Percentiles rank a stretch among this genome's conserved stretches.
Evolutionary conservation across 2,329 filamentous ascomycete genomes (phyloP).

Genomic region (Aspergillus sp.): DNA sequence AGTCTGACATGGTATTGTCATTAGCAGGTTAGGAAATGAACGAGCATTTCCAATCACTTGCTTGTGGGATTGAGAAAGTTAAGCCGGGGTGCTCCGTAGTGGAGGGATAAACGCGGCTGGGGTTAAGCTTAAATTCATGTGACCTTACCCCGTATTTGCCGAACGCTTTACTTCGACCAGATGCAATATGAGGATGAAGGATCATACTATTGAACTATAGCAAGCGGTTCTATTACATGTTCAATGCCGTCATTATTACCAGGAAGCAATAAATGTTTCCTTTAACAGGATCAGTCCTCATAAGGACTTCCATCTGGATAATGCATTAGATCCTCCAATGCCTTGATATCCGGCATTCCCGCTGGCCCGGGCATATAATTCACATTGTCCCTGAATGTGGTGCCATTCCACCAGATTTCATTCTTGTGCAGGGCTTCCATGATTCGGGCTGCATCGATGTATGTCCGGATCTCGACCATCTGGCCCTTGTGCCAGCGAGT

Average conservation of each 20-base stretch:
- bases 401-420: slow-evolving; percentile 29
- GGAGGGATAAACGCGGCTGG: neutral
- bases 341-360: slow-evolving; percentile 25
- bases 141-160: neutral
- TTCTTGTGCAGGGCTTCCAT: slow-evolving; percentile 25
- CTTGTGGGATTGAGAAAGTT: neutral
- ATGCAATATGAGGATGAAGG: too few relatives aligned
- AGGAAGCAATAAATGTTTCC: too few relatives aligned
- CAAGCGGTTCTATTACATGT: too few relatives aligned
- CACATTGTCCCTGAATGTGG: slow-evolving; percentile 20
- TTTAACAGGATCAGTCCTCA: slow-evolving; percentile 5
- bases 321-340: slow-evolving; percentile 19
- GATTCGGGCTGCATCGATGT: slow-evolving; percentile 23
- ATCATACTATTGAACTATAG: too few relatives aligned
- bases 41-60: neutral
- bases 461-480: slow-evolving; percentile 30
- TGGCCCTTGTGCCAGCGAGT: slow-evolving; percentile 24
- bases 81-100: neutral
- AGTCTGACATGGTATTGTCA: slow-evolving; percentile 18
- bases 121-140: neutral
- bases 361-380: slow-evolving; percentile 27
- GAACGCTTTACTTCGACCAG: neutral
- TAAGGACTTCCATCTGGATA: slow-evolving; percentile 24
- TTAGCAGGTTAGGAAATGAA: neutral
- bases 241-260: too few relatives aligned